A percentile compares a stretch with the other conserved stretches of the same genome.
Conservation (phyloP, 331 rosid species). For the Erythrophleum ivorense region DNA sequence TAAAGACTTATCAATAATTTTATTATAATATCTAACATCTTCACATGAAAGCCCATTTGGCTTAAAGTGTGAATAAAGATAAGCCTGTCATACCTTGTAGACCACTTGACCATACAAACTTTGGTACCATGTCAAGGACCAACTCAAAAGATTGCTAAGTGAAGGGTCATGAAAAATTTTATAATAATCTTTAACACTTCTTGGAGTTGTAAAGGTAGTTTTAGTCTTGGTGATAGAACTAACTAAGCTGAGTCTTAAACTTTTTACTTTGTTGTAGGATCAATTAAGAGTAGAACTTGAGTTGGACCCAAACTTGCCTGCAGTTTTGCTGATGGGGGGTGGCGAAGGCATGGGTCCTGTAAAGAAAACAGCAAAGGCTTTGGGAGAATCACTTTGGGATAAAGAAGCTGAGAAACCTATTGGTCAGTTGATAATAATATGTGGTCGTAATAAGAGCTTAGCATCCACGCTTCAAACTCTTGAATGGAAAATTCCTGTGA, state of each 20-base stretch:
- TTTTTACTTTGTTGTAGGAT: slow-evolving; percentile 52
- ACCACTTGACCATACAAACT: no score
- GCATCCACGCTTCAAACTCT: slow-evolving; percentile 64
- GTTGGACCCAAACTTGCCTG: slow-evolving; percentile 84
- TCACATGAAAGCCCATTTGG: no score
- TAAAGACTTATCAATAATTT: background rate
- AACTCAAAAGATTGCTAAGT: background rate
- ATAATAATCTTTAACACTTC: background rate
- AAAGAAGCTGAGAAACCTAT: slow-evolving; percentile 68
- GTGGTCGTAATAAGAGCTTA: slow-evolving; percentile 84
- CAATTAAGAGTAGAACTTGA: slow-evolving; percentile 81
- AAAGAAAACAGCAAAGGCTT: slow-evolving; percentile 90
- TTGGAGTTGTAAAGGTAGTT: background rate
- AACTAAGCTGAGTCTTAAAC: background rate
- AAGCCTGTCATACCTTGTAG: background rate
- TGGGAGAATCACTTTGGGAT: slow-evolving; percentile 74
- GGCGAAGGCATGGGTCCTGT: slow-evolving; percentile 99
- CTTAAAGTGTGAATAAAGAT: no score
- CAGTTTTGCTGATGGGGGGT: slow-evolving; percentile 97
- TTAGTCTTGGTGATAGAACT: slow-evolving; percentile 24
- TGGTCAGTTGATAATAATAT: slow-evolving; percentile 80
- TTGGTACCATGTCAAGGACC: background rate
- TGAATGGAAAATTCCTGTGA: slow-evolving; percentile 85
- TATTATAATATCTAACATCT: background rate
- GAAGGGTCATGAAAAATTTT: background rate